phyloP scores from a whole-genome alignment of 441 rosid genomes.

The Pelargonium cotyledonis region DNA sequence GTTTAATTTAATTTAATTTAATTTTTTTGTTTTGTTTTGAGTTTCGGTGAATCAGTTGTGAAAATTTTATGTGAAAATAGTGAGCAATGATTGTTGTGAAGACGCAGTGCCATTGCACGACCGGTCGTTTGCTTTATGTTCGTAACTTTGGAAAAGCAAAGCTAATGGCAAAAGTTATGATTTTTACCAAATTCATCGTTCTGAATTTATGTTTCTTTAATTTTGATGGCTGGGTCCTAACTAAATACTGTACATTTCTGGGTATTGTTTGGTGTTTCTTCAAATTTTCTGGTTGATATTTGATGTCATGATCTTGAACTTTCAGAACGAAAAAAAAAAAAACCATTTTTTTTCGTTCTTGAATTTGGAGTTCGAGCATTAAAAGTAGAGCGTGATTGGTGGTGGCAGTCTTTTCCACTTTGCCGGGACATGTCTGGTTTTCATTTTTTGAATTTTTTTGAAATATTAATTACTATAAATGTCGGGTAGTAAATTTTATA shows the following conservation, averaged over 20 bases:
- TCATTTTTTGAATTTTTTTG: neutral
- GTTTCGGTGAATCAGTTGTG: neutral
- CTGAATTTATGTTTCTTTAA: too few species aligned
- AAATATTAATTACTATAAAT: neutral
- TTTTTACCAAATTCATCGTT: neutral
- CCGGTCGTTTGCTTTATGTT: neutral
- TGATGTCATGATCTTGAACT: neutral
- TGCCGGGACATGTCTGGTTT: slow-evolving; percentile 3
- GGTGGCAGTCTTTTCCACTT: neutral
- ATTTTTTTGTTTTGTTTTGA: neutral
- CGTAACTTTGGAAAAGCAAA: neutral
- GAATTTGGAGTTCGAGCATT: neutral
- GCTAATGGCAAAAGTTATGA: neutral
- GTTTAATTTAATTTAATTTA: neutral
- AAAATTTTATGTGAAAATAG: neutral
- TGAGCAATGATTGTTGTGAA: neutral
- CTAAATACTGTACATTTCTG: neutral
- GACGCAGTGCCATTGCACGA: neutral
- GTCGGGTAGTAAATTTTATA: neutral
- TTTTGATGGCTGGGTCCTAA: too few species aligned
- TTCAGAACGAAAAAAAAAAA: neutral
- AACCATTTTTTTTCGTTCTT: neutral
- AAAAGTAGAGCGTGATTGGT: slow-evolving; percentile 2
- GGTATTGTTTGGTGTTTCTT: neutral
- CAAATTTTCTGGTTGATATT: neutral